Evolutionary conservation across 495 filamentous ascomycete genomes (phyloP).

Genomic region (Penicillium egyptiacum): DNA sequence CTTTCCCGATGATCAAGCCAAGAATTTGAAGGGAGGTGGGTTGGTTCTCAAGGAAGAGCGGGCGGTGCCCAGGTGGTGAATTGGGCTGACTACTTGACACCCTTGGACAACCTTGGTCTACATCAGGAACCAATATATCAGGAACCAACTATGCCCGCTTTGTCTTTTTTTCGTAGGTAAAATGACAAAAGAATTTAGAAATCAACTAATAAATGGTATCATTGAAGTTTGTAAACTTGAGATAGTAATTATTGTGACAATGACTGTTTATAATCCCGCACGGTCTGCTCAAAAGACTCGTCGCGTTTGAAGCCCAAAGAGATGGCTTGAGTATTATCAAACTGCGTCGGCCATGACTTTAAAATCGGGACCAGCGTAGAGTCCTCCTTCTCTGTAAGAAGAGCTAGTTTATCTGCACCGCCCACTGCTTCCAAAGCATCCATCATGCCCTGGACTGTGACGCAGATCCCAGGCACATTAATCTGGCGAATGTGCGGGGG

Average conservation of each 20-base stretch:
- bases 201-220: neutral
- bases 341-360: constrained; percentile 66
- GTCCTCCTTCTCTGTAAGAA: constrained; percentile 62
- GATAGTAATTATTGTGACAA: constrained; percentile 23
- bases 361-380: constrained; percentile 60
- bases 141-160: neutral
- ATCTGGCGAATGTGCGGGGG: constrained; percentile 59
- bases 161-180: neutral
- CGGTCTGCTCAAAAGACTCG: constrained; percentile 54
- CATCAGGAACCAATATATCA: neutral
- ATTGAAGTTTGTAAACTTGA: neutral
- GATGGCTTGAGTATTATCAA: constrained; percentile 60
- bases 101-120: neutral
- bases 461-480: constrained; percentile 69
- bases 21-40: neutral
- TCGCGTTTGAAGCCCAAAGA: constrained; percentile 59
- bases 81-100: neutral
- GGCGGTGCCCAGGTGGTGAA: neutral
- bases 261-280: constrained; percentile 51
- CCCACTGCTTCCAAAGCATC: constrained; percentile 66
- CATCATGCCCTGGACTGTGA: constrained; percentile 69
- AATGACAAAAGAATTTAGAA: neutral
- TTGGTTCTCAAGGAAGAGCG: neutral
- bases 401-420: constrained; percentile 61
- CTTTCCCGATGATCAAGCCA: neutral